Conservation (phyloP, 176 grass and related monocot species). For the Zizania latifolia region DNA sequence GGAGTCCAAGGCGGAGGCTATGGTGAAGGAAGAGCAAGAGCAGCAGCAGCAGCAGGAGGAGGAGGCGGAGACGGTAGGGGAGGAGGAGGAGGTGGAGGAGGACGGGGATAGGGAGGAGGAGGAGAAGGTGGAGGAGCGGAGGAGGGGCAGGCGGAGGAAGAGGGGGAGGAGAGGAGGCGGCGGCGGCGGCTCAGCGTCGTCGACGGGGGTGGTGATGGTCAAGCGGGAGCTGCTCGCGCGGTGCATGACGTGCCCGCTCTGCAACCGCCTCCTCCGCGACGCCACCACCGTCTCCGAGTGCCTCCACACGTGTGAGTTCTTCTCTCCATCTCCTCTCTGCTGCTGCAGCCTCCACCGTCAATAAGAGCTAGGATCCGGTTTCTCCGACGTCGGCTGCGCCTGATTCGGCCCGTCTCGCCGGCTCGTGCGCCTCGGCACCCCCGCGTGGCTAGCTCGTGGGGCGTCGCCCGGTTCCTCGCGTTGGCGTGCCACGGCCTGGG, state of each 20-base stretch:
- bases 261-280: constrained; percentile 63
- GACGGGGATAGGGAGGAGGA: too few relatives aligned
- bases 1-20: not conserved
- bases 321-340: too few relatives aligned
- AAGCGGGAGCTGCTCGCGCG: constrained; percentile 44
- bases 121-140: not conserved
- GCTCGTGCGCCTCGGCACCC: too few relatives aligned
- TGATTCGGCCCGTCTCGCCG: not conserved
- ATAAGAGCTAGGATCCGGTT: not conserved
- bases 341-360: not conserved
- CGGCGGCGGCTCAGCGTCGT: not conserved
- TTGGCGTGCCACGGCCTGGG: not conserved
- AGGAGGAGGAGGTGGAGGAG: not conserved
- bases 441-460: too few relatives aligned
- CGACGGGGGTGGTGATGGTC: constrained; percentile 39
- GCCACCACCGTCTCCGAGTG: constrained; percentile 85
- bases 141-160: not conserved
- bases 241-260: constrained; percentile 73
- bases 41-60: not conserved
- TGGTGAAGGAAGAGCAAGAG: not conserved
- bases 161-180: not conserved
- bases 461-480: too few relatives aligned
- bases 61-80: too few relatives aligned
- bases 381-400: not conserved
- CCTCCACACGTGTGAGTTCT: constrained; percentile 67